phyloP scores from a whole-genome alignment of 306 rosid genomes.

The Cucurbita maxima region DNA sequence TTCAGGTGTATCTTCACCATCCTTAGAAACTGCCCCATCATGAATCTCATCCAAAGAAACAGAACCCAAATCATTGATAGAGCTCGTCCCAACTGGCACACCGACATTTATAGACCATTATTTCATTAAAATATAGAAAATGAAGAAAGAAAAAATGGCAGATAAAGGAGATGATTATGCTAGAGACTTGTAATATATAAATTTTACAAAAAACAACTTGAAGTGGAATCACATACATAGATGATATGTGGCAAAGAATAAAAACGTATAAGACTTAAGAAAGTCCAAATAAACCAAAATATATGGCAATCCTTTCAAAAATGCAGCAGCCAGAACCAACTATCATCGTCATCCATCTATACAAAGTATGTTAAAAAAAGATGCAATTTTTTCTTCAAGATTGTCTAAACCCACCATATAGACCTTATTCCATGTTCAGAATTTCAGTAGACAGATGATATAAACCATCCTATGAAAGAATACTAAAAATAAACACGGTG shows the following conservation, averaged over 20 bases:
- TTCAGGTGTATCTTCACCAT: slow-evolving; percentile 25
- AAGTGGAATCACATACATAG: background rate
- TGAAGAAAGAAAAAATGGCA: background rate
- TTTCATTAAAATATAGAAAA: background rate
- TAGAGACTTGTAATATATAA: background rate
- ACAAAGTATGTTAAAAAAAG: background rate
- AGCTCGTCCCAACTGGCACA: slow-evolving; percentile 35
- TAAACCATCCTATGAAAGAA: background rate
- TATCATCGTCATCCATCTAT: background rate
- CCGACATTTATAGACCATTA: slow-evolving; percentile 12
- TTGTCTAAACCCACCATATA: background rate
- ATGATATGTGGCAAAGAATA: background rate
- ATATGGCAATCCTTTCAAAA: background rate
- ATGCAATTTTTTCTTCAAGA: background rate
- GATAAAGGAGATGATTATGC: background rate
- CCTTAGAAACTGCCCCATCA: slow-evolving; percentile 27
- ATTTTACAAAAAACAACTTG: background rate
- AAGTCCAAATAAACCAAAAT: background rate
- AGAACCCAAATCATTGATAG: slow-evolving; percentile 26
- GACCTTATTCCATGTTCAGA: background rate
- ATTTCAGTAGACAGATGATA: background rate
- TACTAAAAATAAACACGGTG: background rate
- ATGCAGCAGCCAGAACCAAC: background rate
- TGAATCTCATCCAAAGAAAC: slow-evolving; percentile 20
- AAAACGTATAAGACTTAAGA: background rate